These are phyloP conservation scores for Avicennia marina DNA, from an alignment of 257 asterid species.

Conservation along the genomic window DNA sequence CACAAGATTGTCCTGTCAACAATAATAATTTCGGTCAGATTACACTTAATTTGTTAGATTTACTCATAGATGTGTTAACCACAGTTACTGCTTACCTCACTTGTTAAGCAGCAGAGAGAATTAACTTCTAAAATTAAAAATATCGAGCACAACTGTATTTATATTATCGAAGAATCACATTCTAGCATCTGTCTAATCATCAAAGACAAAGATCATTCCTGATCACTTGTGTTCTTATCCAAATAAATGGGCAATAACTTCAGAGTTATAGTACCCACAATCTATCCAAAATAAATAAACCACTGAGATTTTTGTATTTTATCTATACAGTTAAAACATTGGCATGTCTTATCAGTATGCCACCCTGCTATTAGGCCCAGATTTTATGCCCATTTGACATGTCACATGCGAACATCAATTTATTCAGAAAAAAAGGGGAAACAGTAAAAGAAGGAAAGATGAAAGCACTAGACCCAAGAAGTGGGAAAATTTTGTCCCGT, in stretches of 20 bases:
- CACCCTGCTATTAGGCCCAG: background rate
- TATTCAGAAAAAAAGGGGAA: too few relatives aligned
- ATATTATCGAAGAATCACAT: background rate
- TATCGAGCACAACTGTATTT: background rate
- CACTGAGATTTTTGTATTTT: background rate
- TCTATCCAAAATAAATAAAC: conserved; percentile 4
- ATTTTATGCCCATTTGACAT: too few relatives aligned
- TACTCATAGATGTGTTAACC: background rate
- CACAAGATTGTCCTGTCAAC: conserved; percentile 30
- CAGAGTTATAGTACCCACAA: background rate
- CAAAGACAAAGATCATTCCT: conserved; percentile 1
- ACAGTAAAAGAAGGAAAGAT: background rate
- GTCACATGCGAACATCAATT: too few relatives aligned
- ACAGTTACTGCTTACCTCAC: background rate
- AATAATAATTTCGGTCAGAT: conserved; percentile 4
- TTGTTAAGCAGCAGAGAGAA: conserved; percentile 13
- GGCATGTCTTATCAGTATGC: conserved; percentile 1
- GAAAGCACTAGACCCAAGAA: background rate
- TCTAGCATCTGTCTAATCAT: background rate
- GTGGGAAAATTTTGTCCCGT: background rate
- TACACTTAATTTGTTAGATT: background rate
- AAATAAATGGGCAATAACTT: conserved; percentile 4
- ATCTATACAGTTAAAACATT: background rate
- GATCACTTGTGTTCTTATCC: background rate
- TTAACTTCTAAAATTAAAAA: background rate